phyloP scores from a whole-genome alignment of 2,329 filamentous ascomycete species.

The Alternaria panax region DNA sequence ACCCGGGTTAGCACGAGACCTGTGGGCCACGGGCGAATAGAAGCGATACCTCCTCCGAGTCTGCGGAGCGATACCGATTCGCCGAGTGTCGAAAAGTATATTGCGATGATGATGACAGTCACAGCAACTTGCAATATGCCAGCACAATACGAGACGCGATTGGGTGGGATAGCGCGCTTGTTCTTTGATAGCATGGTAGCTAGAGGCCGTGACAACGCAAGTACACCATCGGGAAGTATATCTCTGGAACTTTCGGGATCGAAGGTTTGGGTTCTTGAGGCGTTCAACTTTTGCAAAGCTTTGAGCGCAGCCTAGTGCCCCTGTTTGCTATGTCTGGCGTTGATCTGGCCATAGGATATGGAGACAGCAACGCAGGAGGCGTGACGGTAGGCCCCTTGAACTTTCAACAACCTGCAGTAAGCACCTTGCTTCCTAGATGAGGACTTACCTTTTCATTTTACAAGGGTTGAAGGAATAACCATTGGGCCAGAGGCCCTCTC shows the following conservation, averaged over 20 bases:
- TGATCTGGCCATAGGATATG: background rate
- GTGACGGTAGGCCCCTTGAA: background rate
- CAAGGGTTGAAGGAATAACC: background rate
- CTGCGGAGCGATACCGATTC: background rate
- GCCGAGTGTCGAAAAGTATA: background rate
- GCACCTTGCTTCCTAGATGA: background rate
- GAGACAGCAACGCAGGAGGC: background rate
- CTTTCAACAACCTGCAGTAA: background rate
- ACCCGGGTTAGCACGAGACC: background rate
- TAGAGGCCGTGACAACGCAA: background rate
- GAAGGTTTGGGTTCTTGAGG: background rate
- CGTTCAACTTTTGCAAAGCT: background rate
- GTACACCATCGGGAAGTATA: background rate
- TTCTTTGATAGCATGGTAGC: background rate
- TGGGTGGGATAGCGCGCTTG: background rate
- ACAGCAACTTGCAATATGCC: background rate
- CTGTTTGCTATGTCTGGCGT: background rate
- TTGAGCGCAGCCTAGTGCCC: background rate
- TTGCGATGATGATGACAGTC: conserved; percentile 1
- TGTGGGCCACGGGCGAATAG: background rate
- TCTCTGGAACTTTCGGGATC: background rate
- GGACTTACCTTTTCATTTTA: background rate
- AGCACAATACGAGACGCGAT: background rate
- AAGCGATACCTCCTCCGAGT: too few species aligned
- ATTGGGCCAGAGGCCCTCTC: background rate